Conservation (phyloP, 208 protist species). For the Leishmania lainsoni region DNA sequence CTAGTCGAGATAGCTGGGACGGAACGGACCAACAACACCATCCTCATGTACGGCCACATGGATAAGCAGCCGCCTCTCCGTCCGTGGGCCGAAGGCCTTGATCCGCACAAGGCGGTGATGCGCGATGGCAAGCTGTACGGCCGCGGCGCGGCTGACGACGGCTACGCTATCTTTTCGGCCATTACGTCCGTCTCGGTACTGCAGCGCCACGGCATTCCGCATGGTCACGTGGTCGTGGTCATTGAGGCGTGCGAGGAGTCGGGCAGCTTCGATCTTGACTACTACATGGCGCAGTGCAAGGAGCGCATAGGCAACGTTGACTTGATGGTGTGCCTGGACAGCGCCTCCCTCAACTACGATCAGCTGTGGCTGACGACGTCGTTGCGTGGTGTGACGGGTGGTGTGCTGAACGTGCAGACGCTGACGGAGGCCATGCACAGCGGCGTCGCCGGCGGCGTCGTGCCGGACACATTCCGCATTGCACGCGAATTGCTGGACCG, state of each 20-base stretch:
- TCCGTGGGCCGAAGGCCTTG: slow-evolving; percentile 92
- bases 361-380: slow-evolving; percentile 96
- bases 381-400: slow-evolving; percentile 90
- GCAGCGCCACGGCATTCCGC: slow-evolving; percentile 77
- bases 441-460: slow-evolving; percentile 93
- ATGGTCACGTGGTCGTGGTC: slow-evolving; percentile 81
- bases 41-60: slow-evolving; percentile 97
- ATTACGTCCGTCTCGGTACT: slow-evolving; percentile 79
- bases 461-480: slow-evolving; percentile 95
- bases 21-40: slow-evolving; percentile 55
- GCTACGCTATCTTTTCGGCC: slow-evolving; percentile 88
- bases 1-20: slow-evolving; percentile 81
- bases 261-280: slow-evolving; percentile 87
- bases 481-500: slow-evolving; percentile 84
- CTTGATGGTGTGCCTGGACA: slow-evolving; percentile 95
- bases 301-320: slow-evolving; percentile 78
- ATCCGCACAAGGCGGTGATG: slow-evolving; percentile 86
- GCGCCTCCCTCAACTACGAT: slow-evolving; percentile 93
- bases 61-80: slow-evolving; percentile 96
- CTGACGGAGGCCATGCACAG: slow-evolving; percentile 93
- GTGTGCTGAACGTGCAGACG: slow-evolving; percentile 85
- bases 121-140: slow-evolving; percentile 92
- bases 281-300: slow-evolving; percentile 78
- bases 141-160: slow-evolving; percentile 92
- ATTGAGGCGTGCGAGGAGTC: slow-evolving; percentile 94